A percentile compares a stretch with the other conserved stretches of the same genome.
Evolutionary conservation across 2,329 filamentous ascomycete genomes (phyloP).

Genomic region (Mycosphaerelloides madeirae): DNA sequence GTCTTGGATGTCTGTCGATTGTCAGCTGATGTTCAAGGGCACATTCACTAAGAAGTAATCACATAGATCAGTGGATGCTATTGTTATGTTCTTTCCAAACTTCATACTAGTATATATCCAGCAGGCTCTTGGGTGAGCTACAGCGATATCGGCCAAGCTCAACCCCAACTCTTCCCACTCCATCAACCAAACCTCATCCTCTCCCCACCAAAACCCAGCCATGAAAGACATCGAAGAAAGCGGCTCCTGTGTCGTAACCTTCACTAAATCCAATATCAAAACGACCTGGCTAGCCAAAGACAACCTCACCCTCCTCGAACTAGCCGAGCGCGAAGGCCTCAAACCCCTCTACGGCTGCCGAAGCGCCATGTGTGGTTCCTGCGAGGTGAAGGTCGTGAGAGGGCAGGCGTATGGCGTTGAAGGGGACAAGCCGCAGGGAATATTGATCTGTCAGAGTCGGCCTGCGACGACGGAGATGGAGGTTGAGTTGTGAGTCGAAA

Average conservation of each 20-base stretch:
- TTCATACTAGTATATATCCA: too few relatives aligned
- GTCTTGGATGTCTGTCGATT: too few relatives aligned
- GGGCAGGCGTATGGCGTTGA: conserved; percentile 24
- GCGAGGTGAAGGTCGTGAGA: conserved; percentile 16
- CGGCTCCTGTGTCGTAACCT: conserved; percentile 10
- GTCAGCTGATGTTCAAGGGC: too few relatives aligned
- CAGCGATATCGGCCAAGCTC: too few relatives aligned
- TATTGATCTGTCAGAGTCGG: conserved; percentile 24
- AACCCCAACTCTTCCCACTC: too few relatives aligned
- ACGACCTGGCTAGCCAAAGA: conserved; percentile 18
- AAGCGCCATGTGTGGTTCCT: conserved; percentile 23
- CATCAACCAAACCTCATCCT: too few relatives aligned
- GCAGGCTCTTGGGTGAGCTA: too few relatives aligned
- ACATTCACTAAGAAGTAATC: too few relatives aligned
- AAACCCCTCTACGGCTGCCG: conserved; percentile 23
- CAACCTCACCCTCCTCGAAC: conserved; percentile 20
- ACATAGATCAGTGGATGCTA: too few relatives aligned
- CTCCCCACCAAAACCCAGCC: too few relatives aligned
- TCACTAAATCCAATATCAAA: conserved; percentile 20
- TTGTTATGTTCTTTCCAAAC: too few relatives aligned
- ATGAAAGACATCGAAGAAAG: conserved; percentile 21
- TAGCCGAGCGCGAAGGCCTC: conserved; percentile 23
- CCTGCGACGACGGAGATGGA: conserved; percentile 23
- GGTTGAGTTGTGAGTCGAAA: conserved; percentile 18
- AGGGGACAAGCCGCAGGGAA: conserved; percentile 17